Evolutionary conservation across 495 filamentous ascomycete genomes (phyloP).

Genomic region (Aspergillus bridgeri): DNA sequence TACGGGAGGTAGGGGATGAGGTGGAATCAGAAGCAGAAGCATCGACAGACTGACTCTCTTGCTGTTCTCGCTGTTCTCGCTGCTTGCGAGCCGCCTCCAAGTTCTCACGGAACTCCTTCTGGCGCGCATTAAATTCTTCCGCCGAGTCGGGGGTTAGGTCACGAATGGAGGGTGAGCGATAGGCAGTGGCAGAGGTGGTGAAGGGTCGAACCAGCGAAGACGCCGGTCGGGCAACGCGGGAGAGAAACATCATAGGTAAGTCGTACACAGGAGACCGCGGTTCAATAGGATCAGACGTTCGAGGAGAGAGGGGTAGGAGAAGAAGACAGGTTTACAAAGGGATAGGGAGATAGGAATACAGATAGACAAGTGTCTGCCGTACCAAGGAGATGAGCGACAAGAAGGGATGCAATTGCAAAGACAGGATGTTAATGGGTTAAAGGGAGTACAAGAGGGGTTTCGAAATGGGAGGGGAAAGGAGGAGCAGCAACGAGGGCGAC

Average conservation of each 20-base stretch:
- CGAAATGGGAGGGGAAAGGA: constrained; percentile 12
- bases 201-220: constrained; percentile 57
- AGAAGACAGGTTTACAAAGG: constrained; percentile 3
- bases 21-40: constrained; percentile 41
- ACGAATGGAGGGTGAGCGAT: constrained; percentile 71
- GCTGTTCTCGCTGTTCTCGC: constrained; percentile 73
- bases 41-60: constrained; percentile 73
- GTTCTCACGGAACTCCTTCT: constrained; percentile 82
- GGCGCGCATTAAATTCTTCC: constrained; percentile 70
- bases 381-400: neutral
- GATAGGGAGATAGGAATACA: neutral
- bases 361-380: neutral
- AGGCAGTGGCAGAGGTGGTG: constrained; percentile 51
- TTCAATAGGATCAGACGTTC: neutral
- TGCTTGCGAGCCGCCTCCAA: constrained; percentile 68
- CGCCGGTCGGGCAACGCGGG: constrained; percentile 47
- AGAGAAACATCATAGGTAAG: constrained; percentile 42
- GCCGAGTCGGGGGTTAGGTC: constrained; percentile 74
- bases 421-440: neutral
- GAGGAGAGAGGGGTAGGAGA: constrained; percentile 6
- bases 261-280: constrained; percentile 3
- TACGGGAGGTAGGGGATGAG: constrained; percentile 35
- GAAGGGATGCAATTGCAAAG: neutral
- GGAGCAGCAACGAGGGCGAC: constrained; percentile 16
- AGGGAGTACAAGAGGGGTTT: constrained; percentile 14